Percentiles rank a stretch among this genome's conserved stretches.
Conservation (phyloP, 768 basidiomycete genomes). For the Lentinula guzmanii region DNA sequence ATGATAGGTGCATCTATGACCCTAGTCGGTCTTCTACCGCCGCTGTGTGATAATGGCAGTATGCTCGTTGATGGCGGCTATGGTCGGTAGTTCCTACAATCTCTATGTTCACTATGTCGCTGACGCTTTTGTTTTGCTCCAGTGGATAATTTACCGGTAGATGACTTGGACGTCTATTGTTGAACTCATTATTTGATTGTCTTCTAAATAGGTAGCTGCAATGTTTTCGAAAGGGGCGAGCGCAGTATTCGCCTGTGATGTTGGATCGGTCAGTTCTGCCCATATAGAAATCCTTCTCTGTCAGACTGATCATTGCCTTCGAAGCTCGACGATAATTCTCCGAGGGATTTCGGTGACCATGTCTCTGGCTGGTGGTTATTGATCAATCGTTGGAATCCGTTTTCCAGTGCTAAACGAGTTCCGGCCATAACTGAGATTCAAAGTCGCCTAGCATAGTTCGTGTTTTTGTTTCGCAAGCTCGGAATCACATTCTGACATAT, state of each 20-base stretch:
- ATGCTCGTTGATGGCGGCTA: constrained; percentile 90
- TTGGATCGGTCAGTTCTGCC: constrained; percentile 63
- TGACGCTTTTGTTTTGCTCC: not conserved
- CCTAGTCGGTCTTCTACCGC: constrained; percentile 89
- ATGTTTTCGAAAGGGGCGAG: constrained; percentile 92
- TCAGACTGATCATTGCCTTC: not conserved
- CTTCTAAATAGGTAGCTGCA: constrained; percentile 62
- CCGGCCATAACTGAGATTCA: constrained; percentile 93
- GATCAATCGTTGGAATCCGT: constrained; percentile 90
- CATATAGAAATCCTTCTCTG: not conserved
- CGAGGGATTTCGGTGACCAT: constrained; percentile 90
- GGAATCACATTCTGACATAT: constrained; percentile 7
- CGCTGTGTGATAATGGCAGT: constrained; percentile 89
- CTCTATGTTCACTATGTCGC: not conserved
- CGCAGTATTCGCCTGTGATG: constrained; percentile 89
- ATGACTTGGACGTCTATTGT: constrained; percentile 12
- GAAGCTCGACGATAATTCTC: constrained; percentile 90
- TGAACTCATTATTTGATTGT: not conserved
- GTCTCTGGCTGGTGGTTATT: constrained; percentile 96
- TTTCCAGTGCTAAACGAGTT: constrained; percentile 67
- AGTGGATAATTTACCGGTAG: constrained; percentile 89
- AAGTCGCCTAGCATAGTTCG: constrained; percentile 89
- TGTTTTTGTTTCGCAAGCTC: not conserved
- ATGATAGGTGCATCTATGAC: constrained; percentile 90
- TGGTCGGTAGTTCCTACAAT: constrained; percentile 39